Evolutionary conservation across 345 rosid genomes (phyloP).

Genomic region (Hibiscus trionum): DNA sequence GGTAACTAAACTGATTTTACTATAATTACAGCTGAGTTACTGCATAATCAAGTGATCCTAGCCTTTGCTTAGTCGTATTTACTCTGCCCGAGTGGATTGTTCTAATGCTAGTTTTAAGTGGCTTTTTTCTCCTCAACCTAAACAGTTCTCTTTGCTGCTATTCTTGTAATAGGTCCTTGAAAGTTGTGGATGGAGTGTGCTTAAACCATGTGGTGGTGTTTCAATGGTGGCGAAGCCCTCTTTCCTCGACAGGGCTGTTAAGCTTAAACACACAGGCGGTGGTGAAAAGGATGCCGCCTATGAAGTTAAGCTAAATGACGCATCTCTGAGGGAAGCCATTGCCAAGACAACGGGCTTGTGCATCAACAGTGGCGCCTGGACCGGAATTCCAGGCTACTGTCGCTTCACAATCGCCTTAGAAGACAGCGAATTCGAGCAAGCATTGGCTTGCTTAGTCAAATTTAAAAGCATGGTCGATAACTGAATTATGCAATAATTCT

Average conservation of each 20-base stretch:
- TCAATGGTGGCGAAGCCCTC: conserved; percentile 86
- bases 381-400: conserved; percentile 86
- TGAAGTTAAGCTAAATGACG: conserved; percentile 45
- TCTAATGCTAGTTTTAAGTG: background rate
- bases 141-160: background rate
- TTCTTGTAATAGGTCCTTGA: conserved; percentile 42
- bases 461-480: conserved; percentile 31
- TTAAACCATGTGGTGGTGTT: conserved; percentile 53
- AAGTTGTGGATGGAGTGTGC: conserved; percentile 78
- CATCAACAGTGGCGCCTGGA: conserved; percentile 78
- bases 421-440: conserved; percentile 64
- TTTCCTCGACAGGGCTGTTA: conserved; percentile 46
- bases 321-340: conserved; percentile 66
- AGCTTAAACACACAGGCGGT: conserved; percentile 17
- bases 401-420: conserved; percentile 75
- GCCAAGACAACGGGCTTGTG: conserved; percentile 64
- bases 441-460: conserved; percentile 53
- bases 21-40: background rate
- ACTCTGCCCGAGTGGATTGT: background rate
- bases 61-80: background rate
- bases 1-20: background rate
- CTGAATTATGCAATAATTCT: conserved; percentile 1
- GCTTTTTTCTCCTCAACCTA: background rate
- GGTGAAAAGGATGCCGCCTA: background rate
- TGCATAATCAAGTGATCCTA: background rate